A percentile compares a stretch with the other conserved stretches of the same genome.
Evolutionary conservation across 305 asterid genomes (phyloP).

Genomic region (Solanum chacoense): DNA sequence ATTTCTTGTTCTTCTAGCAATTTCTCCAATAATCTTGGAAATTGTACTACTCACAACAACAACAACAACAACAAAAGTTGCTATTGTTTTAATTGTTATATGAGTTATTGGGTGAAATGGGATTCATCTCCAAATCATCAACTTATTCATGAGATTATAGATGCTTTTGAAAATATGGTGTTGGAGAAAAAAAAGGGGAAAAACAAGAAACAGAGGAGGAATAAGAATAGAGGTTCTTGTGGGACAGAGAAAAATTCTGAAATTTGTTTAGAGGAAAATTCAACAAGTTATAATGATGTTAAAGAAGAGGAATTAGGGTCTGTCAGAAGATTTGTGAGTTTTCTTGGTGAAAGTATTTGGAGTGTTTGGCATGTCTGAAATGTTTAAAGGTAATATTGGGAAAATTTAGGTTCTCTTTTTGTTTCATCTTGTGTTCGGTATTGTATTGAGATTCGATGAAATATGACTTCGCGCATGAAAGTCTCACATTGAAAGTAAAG

Average conservation of each 20-base stretch:
- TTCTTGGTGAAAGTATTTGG: slow-evolving; percentile 30
- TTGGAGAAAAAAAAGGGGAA: slow-evolving; percentile 33
- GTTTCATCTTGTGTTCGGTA: not conserved
- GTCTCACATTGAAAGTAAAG: too few species aligned
- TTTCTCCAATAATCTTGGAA: not conserved
- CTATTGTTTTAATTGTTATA: slow-evolving; percentile 74
- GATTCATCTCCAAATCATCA: slow-evolving; percentile 78
- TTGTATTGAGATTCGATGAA: too few species aligned
- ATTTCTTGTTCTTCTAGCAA: slow-evolving; percentile 31
- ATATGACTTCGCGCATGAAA: not conserved
- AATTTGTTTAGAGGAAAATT: slow-evolving; percentile 12
- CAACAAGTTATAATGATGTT: not conserved
- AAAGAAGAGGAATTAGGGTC: slow-evolving; percentile 23
- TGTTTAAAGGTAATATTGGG: not conserved
- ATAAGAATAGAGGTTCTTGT: slow-evolving; percentile 24
- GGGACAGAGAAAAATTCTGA: slow-evolving; percentile 27
- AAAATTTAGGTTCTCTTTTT: not conserved
- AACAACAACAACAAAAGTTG: slow-evolving; percentile 27
- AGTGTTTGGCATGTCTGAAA: slow-evolving; percentile 12
- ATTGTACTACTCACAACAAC: not conserved
- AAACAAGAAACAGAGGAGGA: slow-evolving; percentile 37
- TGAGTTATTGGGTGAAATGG: slow-evolving; percentile 84
- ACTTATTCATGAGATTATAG: slow-evolving; percentile 71
- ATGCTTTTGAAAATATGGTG: slow-evolving; percentile 61
- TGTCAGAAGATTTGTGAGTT: slow-evolving; percentile 43